A percentile compares a stretch with the other conserved stretches of the same genome.
phyloP scores from a whole-genome alignment of 202 grass and related monocot genomes.

The Panicum virgatum region DNA sequence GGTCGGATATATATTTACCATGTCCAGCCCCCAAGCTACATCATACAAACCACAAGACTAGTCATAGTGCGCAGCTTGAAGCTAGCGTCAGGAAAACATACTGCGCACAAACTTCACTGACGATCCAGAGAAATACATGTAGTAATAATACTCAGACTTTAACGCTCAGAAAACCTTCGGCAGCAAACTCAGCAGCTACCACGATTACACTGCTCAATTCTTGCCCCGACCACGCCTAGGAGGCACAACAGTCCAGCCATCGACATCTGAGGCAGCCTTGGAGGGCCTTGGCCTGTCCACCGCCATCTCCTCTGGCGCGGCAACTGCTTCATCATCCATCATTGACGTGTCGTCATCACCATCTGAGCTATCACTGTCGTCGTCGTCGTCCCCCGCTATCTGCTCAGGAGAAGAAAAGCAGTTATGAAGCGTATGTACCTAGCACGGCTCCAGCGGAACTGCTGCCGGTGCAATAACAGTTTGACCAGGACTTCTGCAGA shows the following conservation, averaged over 20 bases:
- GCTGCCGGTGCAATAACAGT: background rate
- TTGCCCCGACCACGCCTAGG: conserved; percentile 48
- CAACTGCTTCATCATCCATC: conserved; percentile 41
- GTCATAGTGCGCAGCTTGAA: background rate
- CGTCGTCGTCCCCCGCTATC: conserved; percentile 31
- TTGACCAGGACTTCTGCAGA: background rate
- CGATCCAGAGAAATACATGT: too few species aligned
- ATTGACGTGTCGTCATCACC: conserved; percentile 36
- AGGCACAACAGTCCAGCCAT: conserved; percentile 75
- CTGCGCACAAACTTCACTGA: too few species aligned
- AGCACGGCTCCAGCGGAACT: background rate
- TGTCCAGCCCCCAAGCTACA: background rate
- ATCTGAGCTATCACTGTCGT: conserved; percentile 53
- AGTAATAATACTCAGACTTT: background rate
- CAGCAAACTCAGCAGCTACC: background rate
- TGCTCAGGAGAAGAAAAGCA: conserved; percentile 23
- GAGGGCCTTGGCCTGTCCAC: conserved; percentile 47
- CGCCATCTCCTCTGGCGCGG: conserved; percentile 42
- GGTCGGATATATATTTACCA: background rate
- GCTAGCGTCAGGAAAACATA: background rate
- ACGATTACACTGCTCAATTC: conserved; percentile 27
- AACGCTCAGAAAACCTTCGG: background rate
- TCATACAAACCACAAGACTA: background rate
- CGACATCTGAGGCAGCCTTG: conserved; percentile 52
- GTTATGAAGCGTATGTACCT: background rate